Evolutionary conservation across 148 eudicot genomes (phyloP).

Genomic region (Fagopyrum tataricum): DNA sequence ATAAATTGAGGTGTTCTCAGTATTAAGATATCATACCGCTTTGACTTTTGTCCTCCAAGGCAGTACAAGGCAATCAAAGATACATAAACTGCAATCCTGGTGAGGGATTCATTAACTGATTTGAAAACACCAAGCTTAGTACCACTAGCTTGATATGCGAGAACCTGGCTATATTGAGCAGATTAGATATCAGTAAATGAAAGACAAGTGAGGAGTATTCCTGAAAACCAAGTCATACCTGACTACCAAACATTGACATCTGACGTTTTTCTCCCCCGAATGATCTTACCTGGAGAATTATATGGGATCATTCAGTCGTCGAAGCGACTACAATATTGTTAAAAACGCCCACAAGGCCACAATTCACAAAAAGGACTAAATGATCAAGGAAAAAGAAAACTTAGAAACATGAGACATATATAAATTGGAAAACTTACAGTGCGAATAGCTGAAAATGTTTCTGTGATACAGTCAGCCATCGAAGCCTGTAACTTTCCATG

Average conservation of each 20-base stretch:
- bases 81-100: constrained; percentile 83
- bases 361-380: not conserved
- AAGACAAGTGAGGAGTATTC: not conserved
- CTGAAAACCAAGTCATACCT: constrained; percentile 38
- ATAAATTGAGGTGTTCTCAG: not conserved
- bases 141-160: constrained; percentile 73
- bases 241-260: constrained; percentile 80
- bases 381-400: not conserved
- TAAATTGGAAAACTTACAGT: constrained; percentile 50
- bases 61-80: constrained; percentile 79
- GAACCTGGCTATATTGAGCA: constrained; percentile 46
- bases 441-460: constrained; percentile 93
- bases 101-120: constrained; percentile 82
- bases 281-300: constrained; percentile 74
- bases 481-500: constrained; percentile 77
- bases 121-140: constrained; percentile 77
- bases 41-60: constrained; percentile 91
- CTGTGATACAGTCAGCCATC: constrained; percentile 86
- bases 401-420: not conserved
- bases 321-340: not conserved
- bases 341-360: not conserved
- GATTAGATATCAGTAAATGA: constrained; percentile 13
- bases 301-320: constrained; percentile 13
- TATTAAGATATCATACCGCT: constrained; percentile 51
- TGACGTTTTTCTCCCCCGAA: constrained; percentile 94